Evolutionary conservation across 2,329 filamentous ascomycete genomes (phyloP).

Genomic region (Cadophora luteo-olivacea): DNA sequence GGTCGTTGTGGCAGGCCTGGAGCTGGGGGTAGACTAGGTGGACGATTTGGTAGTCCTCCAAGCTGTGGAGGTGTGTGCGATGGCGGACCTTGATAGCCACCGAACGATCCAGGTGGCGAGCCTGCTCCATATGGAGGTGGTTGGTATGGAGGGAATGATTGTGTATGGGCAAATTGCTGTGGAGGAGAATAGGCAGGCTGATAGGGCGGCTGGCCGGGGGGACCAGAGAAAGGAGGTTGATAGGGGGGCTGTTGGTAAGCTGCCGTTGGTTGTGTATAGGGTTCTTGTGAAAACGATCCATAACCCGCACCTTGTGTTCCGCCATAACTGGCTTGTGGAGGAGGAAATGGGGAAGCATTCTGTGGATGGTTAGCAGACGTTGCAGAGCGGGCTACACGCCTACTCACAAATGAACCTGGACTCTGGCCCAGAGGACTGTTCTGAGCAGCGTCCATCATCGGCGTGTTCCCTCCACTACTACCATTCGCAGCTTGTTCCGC

Average conservation of each 20-base stretch:
- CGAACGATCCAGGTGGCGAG: slow-evolving; percentile 50
- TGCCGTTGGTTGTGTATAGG: slow-evolving; percentile 46
- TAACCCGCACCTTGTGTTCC: slow-evolving; percentile 43
- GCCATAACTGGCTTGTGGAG: slow-evolving; percentile 40
- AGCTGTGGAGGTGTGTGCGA: slow-evolving; percentile 48
- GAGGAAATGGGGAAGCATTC: slow-evolving; percentile 44
- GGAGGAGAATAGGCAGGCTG: slow-evolving; percentile 45
- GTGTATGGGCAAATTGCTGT: slow-evolving; percentile 41
- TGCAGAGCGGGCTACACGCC: background rate
- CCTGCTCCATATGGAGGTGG: slow-evolving; percentile 48
- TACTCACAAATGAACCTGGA: slow-evolving; percentile 65
- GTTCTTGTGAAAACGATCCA: slow-evolving; percentile 46
- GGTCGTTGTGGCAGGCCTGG: slow-evolving; percentile 67
- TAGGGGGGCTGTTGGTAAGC: slow-evolving; percentile 51
- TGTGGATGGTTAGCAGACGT: slow-evolving; percentile 32
- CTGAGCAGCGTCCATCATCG: slow-evolving; percentile 43
- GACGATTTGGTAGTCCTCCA: slow-evolving; percentile 54
- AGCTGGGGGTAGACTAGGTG: slow-evolving; percentile 59
- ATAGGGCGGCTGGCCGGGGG: slow-evolving; percentile 41
- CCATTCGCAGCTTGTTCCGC: slow-evolving; percentile 60
- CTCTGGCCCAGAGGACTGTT: slow-evolving; percentile 60
- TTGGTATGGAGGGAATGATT: slow-evolving; percentile 43
- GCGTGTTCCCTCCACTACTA: slow-evolving; percentile 63
- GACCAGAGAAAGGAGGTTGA: slow-evolving; percentile 46
- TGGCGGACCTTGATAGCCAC: slow-evolving; percentile 49